Evolutionary conservation across 345 rosid genomes (phyloP).

Genomic region (Limnanthes douglasii): DNA sequence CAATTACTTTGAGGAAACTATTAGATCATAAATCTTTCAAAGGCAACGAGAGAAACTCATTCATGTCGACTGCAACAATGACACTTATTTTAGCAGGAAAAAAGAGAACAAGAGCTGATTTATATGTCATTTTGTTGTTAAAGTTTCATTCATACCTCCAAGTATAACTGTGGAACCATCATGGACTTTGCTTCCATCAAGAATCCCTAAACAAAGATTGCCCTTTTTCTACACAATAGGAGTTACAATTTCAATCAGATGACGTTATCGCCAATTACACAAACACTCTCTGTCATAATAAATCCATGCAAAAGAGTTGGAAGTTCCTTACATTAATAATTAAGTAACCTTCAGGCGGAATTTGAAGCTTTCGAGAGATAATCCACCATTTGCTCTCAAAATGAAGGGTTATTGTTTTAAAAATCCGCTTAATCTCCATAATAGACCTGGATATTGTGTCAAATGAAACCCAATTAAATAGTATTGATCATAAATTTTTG

Average conservation of each 20-base stretch:
- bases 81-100: not conserved
- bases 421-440: slow-evolving; percentile 38
- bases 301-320: not conserved
- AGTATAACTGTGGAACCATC: slow-evolving; percentile 73
- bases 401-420: slow-evolving; percentile 72
- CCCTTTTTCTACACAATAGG: slow-evolving; percentile 53
- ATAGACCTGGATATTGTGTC: slow-evolving; percentile 36
- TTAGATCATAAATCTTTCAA: not conserved
- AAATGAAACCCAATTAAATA: not conserved
- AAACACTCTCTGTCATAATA: no score
- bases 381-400: slow-evolving; percentile 89
- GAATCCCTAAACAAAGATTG: slow-evolving; percentile 76
- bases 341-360: slow-evolving; percentile 78
- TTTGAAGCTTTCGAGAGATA: slow-evolving; percentile 35
- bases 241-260: no score
- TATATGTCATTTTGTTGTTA: not conserved
- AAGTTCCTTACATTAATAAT: slow-evolving; percentile 47
- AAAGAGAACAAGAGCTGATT: not conserved
- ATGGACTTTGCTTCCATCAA: slow-evolving; percentile 70
- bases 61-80: not conserved
- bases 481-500: no score
- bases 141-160: slow-evolving; percentile 36
- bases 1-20: not conserved
- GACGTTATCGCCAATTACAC: no score
- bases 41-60: not conserved